Evolutionary conservation across 179 eudicot genomes (phyloP).

Genomic region (Silene vulgaris): DNA sequence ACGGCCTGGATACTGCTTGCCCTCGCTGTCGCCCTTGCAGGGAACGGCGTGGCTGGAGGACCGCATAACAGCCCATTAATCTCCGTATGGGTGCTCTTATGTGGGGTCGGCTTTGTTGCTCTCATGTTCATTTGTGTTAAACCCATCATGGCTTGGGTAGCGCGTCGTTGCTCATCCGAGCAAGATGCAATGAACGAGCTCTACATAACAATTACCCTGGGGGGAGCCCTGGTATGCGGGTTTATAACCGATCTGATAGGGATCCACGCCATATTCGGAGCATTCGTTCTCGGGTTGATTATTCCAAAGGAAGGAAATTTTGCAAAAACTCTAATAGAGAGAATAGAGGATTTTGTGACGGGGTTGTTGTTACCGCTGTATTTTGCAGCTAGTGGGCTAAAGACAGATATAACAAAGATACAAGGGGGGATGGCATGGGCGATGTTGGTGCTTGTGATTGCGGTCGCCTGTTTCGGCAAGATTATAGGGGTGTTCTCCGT

Average conservation of each 20-base stretch:
- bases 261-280: constrained; percentile 56
- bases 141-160: constrained; percentile 37
- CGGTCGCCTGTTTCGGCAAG: constrained; percentile 50
- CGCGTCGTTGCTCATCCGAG: constrained; percentile 23
- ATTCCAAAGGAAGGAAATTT: constrained; percentile 49
- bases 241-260: constrained; percentile 55
- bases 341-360: constrained; percentile 52
- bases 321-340: constrained; percentile 34
- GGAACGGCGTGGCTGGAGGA: constrained; percentile 16
- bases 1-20: constrained; percentile 56
- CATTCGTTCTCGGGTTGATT: constrained; percentile 41
- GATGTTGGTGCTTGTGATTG: constrained; percentile 38
- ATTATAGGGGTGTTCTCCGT: constrained; percentile 44
- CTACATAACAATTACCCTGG: constrained; percentile 32
- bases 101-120: constrained; percentile 33
- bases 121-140: constrained; percentile 27
- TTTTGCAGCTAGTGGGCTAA: constrained; percentile 56
- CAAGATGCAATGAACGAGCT: constrained; percentile 25
- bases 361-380: constrained; percentile 46
- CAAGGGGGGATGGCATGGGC: constrained; percentile 46
- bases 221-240: constrained; percentile 33
- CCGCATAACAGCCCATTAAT: constrained; percentile 32
- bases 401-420: constrained; percentile 46
- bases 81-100: constrained; percentile 36
- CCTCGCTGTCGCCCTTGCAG: constrained; percentile 47